These are phyloP conservation scores for Hymenoscyphus fructigenus DNA, from an alignment of 2,329 filamentous ascomycete species.

Conservation along the genomic window DNA sequence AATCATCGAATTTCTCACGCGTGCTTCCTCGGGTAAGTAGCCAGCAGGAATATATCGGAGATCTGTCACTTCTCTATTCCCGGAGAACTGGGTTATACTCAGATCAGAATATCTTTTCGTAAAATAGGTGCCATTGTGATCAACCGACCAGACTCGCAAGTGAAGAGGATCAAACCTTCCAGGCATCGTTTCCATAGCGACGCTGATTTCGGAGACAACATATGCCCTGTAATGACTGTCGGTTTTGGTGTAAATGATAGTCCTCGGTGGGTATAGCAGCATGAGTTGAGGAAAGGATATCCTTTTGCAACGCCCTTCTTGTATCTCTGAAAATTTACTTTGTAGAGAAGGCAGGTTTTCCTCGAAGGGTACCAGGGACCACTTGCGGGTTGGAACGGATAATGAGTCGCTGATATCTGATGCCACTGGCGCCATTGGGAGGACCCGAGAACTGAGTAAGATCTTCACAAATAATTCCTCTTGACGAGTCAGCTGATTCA, in stretches of 20 bases:
- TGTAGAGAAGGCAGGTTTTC: neutral
- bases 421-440: too few species aligned
- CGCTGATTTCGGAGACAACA: neutral
- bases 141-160: neutral
- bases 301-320: neutral
- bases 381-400: neutral
- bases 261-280: neutral
- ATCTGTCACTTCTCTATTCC: neutral
- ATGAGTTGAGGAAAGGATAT: neutral
- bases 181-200: neutral
- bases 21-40: neutral
- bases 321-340: neutral
- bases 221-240: neutral
- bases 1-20: neutral
- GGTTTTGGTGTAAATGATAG: neutral
- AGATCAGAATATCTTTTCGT: neutral
- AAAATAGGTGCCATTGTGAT: neutral
- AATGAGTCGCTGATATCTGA: slow-evolving; percentile 2
- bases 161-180: neutral
- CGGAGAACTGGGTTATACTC: neutral
- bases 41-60: neutral
- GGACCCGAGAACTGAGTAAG: neutral
- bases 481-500: neutral
- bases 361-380: neutral
- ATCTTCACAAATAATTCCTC: neutral